These are phyloP conservation scores for Simplicillium aogashimaense DNA, from an alignment of 2,329 filamentous ascomycete species.

Conservation along the genomic window DNA sequence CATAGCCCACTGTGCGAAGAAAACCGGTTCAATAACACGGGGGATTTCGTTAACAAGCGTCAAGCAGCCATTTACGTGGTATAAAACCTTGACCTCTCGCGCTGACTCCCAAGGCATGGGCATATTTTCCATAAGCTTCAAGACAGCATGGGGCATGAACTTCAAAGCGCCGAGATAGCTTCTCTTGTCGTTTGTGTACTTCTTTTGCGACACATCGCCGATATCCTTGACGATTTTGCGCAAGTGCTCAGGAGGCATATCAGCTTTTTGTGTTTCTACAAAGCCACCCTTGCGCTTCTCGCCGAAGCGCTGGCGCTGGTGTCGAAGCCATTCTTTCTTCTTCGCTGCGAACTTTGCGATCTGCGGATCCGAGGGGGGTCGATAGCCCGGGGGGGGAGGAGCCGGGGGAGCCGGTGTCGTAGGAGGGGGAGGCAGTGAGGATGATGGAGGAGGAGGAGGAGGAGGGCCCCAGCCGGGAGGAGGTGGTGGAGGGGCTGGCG, in stretches of 20 bases:
- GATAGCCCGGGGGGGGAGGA: conserved; percentile 79
- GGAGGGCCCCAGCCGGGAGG: conserved; percentile 52
- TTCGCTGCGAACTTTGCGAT: conserved; percentile 95
- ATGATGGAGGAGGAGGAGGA: conserved; percentile 43
- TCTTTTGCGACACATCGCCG: conserved; percentile 98
- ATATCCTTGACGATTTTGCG: conserved; percentile 98
- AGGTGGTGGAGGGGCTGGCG: conserved; percentile 43
- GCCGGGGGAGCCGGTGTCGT: conserved; percentile 44
- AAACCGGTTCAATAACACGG: conserved; percentile 93
- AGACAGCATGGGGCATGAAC: conserved; percentile 97
- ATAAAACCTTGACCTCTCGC: conserved; percentile 92
- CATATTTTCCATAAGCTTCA: conserved; percentile 98
- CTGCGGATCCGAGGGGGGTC: conserved; percentile 70
- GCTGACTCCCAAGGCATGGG: conserved; percentile 99
- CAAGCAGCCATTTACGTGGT: conserved; percentile 95
- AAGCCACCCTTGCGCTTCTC: conserved; percentile 97
- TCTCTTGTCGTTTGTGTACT: conserved; percentile 96
- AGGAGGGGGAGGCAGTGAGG: conserved; percentile 46
- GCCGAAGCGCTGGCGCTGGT: conserved; percentile 83
- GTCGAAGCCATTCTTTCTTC: conserved; percentile 96
- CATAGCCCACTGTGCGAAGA: conserved; percentile 96
- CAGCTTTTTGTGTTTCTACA: conserved; percentile 94
- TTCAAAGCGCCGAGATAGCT: conserved; percentile 96
- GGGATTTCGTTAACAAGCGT: conserved; percentile 96
- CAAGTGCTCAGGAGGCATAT: conserved; percentile 96